Base-by-base conservation (phyloP, 2,329 filamentous ascomycete species). In the Bretziella fagacearum region DNA sequence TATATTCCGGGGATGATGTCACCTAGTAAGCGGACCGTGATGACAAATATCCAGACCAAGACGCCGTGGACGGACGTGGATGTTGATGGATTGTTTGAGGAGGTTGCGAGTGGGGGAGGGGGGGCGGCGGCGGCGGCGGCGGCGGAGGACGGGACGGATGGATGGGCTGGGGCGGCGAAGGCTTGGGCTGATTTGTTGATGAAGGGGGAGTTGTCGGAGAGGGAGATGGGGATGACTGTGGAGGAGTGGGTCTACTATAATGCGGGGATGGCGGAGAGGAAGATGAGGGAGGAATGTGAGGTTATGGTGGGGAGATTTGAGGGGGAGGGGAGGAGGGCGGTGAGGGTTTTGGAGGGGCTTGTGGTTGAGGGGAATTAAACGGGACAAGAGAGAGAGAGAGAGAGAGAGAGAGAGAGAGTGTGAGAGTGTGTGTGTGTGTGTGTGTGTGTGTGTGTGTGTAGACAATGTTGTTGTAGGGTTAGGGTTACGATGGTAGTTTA, bases 191-290 rank as follows among this genome's bases (percentile, higher is more conserved):
- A 41, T 7, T 63, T 75, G 22, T 59, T 79, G 13, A 66, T 70
- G 32, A 76, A 74, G 10, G 68, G 68, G 0, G 73, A 73, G 11
- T 63, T 98, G 46, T 80, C 74, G 2, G 81, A 72, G 46, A 74
- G 78, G 0, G 91, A 96, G 65, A 86, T 81, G 66, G 68, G 72
- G 30, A 94, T 98, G 87, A 89, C 79, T 4, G 84, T 96, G 0
- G 85, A 94, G 60, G 79, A 95, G 61, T 98, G 89, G 85, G 81
- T 98, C 32, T 68, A 78, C 49, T 74, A 79, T 62, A 87, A 91
- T 54, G 91, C 91, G 0, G 71, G 73, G 51, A 69, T 79, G 58
- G 85, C 84, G 0, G 87, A 96, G 65, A 75, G 79, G 61, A 79
- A 77, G 59, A 66, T 98, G 47, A 80, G 79, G 57, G 65, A 70